A percentile compares a stretch with the other conserved stretches of the same genome.
Conservation (phyloP, 2,329 filamentous ascomycete species). For the Akanthomyces uredinophilus region DNA sequence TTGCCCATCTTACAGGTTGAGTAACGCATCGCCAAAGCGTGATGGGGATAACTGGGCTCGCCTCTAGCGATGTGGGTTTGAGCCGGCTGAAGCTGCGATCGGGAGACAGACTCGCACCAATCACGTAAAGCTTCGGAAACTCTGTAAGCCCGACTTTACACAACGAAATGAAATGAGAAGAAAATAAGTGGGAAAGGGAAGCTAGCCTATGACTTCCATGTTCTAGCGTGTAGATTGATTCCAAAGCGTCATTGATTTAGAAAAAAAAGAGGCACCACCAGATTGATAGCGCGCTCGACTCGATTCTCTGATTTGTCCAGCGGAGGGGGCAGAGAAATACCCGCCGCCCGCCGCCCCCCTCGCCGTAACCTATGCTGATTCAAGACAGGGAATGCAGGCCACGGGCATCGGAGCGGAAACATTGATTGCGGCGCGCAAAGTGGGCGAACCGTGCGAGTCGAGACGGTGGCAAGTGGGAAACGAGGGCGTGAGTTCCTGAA, state of each 20-base stretch:
- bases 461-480: not conserved
- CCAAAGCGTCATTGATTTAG: conserved; percentile 6
- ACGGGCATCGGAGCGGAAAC: not conserved
- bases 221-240: not conserved
- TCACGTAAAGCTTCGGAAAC: not conserved
- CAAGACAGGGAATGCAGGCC: not conserved
- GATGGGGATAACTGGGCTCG: not conserved
- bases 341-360: not conserved
- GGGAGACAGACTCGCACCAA: not conserved
- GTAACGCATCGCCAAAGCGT: not conserved
- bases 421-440: not conserved
- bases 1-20: conserved; percentile 1
- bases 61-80: not conserved
- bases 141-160: not conserved
- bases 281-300: not conserved
- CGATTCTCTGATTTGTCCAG: not conserved
- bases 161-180: not conserved
- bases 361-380: not conserved
- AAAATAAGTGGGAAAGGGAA: not conserved
- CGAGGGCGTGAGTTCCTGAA: not conserved
- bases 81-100: conserved; percentile 1
- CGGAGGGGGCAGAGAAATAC: not conserved
- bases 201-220: not conserved
- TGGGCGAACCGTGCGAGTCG: not conserved
- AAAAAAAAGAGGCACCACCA: not conserved